Evolutionary conservation across 768 basidiomycete species (phyloP), one percentile per base, ranked within the genome.

Genomic region (Dictyophora rubrovolvata): DNA sequence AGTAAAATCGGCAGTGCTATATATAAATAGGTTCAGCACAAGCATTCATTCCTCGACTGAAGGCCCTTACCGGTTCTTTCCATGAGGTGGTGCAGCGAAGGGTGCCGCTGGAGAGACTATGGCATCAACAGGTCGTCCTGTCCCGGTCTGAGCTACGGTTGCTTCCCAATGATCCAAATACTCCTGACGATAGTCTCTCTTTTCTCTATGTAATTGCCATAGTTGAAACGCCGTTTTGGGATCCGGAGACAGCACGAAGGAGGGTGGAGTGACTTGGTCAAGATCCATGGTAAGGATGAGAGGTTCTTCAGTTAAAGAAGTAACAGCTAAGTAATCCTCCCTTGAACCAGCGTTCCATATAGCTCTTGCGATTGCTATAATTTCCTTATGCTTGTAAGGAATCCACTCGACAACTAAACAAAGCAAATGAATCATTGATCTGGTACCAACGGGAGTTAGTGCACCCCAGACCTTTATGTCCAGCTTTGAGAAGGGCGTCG

Each of bases 81-180:
- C 86, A 65, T 88, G 87, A 10, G 83, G 86, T 5, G 80, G 71
- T 1, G 88, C 84, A 0, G 76, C 70, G 65, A 73, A 83, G 1
- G 86, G 75, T 1, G 84, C 83, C 1, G 73, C 75, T 20, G 89
- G 85, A 1, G 75, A 71, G 36, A 91, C 83, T 63, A 92, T 80
- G 1, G 84, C 87, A 66, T 91, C 89, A 6, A 90, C 78, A 5
- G 87, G 84, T 1, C 89, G 71, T 1, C 84, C 86, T 0, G 86
- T 90, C 0, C 79, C 80, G 0, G 87, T 89, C 14, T 64, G 51
- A 0, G 56, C 61, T 10, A 63, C 70, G 0, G 83, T 85, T 5
- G 69, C 73, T 54, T 83, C 76, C 87, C 87, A 89, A 53, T 79
- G 70, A 51, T 82, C 77, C 50, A 86, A 69, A 65, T 87, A 82